Evolutionary conservation across 1,284 basidiomycete species (phyloP), one percentile per base, ranked within the genome.

Genomic region (Cutaneotrichosporon cutaneum): DNA sequence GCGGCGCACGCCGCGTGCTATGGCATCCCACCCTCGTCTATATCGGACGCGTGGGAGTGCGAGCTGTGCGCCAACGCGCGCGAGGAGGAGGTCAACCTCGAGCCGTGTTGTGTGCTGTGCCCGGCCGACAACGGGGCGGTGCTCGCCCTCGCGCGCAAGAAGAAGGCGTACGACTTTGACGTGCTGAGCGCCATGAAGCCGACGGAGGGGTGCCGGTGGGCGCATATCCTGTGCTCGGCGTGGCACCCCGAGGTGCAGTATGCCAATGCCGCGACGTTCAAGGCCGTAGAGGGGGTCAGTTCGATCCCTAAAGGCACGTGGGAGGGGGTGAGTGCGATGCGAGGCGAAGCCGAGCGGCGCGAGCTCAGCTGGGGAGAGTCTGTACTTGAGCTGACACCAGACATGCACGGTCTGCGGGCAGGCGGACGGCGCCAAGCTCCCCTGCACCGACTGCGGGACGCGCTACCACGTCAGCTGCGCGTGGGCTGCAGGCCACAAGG

Each of bases 181-280:
- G 88, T 89, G 69, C 81, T 97, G 42, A 88, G 92, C 45, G 90
- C 88, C 4, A 87, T 90, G 74, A 97, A 97, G 76, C 91, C 91
- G 5, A 97, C 94, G 0, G 95, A 98, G 80, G 90, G 91, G 27
- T 89, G 90, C 77, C 90, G 91, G 64, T 97, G 93, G 92, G 88
- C 88, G 0, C 95, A 99, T 75, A 82, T 94, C 22, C 77, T 97
- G 1, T 98, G 95, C 80, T 86, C 94, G 1, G 85, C 90, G 0
- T 98, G 93, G 80, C 86, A 88, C 33, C 88, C 89, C 4, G 94
- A 96, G 71, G 81, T 94, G 8, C 83, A 82, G 21, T 95, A 89
- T 77, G 88, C 89, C 24, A 88, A 94, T 75, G 84, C 89, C 0
- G 71, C 81, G 13, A 84, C 84, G 51, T 81, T 95, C 58, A 87